Evolutionary conservation across 2,329 filamentous ascomycete species (phyloP).

Genomic region (Hymenoscyphus linearis): DNA sequence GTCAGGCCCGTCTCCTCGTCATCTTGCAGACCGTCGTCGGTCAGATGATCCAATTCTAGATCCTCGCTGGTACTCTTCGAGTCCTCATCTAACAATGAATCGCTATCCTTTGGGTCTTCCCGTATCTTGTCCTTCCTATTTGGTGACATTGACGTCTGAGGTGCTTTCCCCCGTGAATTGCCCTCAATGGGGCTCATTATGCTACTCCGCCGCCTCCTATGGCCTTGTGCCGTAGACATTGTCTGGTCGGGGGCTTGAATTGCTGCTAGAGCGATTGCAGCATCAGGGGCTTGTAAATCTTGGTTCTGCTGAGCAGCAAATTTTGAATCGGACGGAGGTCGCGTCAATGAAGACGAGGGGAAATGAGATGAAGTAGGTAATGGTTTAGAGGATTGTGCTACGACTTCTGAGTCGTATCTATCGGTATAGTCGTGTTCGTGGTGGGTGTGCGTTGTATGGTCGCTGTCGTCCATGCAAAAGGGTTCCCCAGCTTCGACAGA

Average conservation of each 20-base stretch:
- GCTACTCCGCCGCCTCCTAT: slow-evolving; percentile 30
- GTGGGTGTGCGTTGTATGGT: background rate
- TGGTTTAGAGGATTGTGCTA: background rate
- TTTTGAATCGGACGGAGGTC: slow-evolving; percentile 15
- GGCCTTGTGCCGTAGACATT: slow-evolving; percentile 27
- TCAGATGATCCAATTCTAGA: slow-evolving; percentile 51
- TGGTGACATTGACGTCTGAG: slow-evolving; percentile 15
- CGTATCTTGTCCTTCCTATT: slow-evolving; percentile 16
- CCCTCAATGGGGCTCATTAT: slow-evolving; percentile 26
- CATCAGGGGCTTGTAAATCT: slow-evolving; percentile 22
- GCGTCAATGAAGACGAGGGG: slow-evolving; percentile 12
- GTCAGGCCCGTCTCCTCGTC: slow-evolving; percentile 90
- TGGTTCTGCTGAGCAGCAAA: slow-evolving; percentile 13
- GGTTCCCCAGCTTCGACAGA: background rate
- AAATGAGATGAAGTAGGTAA: slow-evolving; percentile 8
- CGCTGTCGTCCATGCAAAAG: background rate
- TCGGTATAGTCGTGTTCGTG: background rate
- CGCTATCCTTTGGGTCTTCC: slow-evolving; percentile 19
- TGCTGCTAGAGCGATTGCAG: slow-evolving; percentile 19
- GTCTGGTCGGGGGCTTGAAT: slow-evolving; percentile 16
- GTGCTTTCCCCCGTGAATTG: slow-evolving; percentile 8
- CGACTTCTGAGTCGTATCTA: background rate
- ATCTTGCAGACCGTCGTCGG: slow-evolving; percentile 68
- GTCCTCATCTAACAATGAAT: slow-evolving; percentile 25
- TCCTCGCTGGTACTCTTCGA: slow-evolving; percentile 39